A percentile compares a stretch with the other conserved stretches of the same genome.
Conservation (phyloP, 257 asterid genomes). For the Verbena officinalis region DNA sequence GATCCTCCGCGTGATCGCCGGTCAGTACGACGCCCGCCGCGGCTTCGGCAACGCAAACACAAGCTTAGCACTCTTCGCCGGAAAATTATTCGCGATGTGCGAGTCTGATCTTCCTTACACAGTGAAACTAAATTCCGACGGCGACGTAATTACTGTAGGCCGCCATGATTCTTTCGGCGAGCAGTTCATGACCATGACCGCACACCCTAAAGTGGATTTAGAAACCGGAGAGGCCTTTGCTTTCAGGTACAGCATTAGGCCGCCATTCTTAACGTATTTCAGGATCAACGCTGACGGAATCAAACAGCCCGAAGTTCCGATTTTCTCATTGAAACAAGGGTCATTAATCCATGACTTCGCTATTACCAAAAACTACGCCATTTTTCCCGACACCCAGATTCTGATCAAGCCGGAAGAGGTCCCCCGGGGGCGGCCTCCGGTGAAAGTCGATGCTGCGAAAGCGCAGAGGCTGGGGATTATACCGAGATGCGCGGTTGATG, state of each 20-base stretch:
- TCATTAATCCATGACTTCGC: slow-evolving; percentile 57
- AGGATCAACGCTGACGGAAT: slow-evolving; percentile 39
- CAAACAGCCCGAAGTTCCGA: slow-evolving; percentile 48
- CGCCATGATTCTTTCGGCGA: no score
- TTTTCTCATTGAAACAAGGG: slow-evolving; percentile 35
- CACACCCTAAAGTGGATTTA: slow-evolving; percentile 60
- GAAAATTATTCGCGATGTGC: slow-evolving; percentile 45
- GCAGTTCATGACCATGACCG: slow-evolving; percentile 51
- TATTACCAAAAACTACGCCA: slow-evolving; percentile 45
- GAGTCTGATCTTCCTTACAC: slow-evolving; percentile 64
- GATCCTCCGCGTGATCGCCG: slow-evolving; percentile 27
- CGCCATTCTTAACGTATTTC: slow-evolving; percentile 47
- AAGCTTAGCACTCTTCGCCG: slow-evolving; percentile 48
- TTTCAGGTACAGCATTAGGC: slow-evolving; percentile 36
- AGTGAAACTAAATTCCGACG: slow-evolving; percentile 33
- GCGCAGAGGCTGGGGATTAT: slow-evolving; percentile 53
- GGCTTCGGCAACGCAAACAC: slow-evolving; percentile 63
- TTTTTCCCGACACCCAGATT: slow-evolving; percentile 47
- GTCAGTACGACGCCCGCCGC: slow-evolving; percentile 35
- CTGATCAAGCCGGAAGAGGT: slow-evolving; percentile 39
- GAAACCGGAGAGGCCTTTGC: slow-evolving; percentile 54
- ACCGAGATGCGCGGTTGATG: slow-evolving; percentile 48
- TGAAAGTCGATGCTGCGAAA: slow-evolving; percentile 35
- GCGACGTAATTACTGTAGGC: slow-evolving; percentile 25
- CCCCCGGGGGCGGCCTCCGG: slow-evolving; percentile 36